These are phyloP conservation scores for Botrytis porri DNA, from an alignment of 2,329 filamentous ascomycete genomes.

Conservation along the genomic window DNA sequence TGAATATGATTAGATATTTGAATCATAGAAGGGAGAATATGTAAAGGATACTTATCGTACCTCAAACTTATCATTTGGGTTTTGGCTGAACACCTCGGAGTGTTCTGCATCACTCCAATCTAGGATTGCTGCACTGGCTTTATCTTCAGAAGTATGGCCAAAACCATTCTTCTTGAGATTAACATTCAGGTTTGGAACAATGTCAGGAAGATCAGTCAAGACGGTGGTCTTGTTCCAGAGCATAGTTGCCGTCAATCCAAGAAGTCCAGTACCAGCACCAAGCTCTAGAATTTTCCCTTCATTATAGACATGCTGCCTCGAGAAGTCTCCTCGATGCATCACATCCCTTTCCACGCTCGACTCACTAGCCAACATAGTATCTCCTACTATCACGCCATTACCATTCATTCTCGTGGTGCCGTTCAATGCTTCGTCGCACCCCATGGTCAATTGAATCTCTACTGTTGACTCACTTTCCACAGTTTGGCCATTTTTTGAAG, in stretches of 20 bases:
- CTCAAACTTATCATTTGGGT: constrained; percentile 46
- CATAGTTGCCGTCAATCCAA: constrained; percentile 79
- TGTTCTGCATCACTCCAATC: constrained; percentile 48
- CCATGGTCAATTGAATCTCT: constrained; percentile 1
- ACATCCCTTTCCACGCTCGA: background rate
- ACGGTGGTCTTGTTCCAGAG: constrained; percentile 65
- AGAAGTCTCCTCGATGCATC: background rate
- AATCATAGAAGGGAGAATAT: constrained; percentile 10
- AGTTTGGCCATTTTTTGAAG: background rate
- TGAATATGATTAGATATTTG: background rate
- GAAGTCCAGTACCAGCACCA: constrained; percentile 86
- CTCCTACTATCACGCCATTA: background rate
- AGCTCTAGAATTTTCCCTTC: constrained; percentile 62
- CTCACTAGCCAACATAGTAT: background rate
- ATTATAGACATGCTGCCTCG: background rate
- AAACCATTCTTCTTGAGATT: constrained; percentile 65
- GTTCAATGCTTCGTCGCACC: background rate
- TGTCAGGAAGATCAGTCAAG: constrained; percentile 81
- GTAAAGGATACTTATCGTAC: constrained; percentile 20
- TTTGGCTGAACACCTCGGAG: constrained; percentile 35
- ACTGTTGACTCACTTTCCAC: background rate
- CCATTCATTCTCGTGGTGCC: background rate
- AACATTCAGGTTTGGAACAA: constrained; percentile 73
- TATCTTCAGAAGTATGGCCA: constrained; percentile 54
- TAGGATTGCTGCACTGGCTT: constrained; percentile 61